Evolutionary conservation across 352 stramenopile species (phyloP).

Genomic region (Globisporangium irregulare): DNA sequence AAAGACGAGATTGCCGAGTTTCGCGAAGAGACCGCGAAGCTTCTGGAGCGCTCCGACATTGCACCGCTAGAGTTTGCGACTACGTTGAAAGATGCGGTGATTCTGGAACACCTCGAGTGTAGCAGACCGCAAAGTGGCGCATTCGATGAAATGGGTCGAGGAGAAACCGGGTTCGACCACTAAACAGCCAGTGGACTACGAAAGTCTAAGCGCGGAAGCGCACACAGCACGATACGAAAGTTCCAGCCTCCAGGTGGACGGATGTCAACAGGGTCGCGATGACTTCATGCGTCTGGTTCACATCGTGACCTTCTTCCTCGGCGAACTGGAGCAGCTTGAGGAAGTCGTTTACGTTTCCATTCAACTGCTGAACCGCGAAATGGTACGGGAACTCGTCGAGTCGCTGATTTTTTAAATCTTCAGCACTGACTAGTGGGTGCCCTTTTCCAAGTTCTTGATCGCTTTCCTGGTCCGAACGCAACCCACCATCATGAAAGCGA

Average conservation of each 20-base stretch:
- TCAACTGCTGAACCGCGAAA: not conserved
- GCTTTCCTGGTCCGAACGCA: too few species aligned
- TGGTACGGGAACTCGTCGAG: too few species aligned
- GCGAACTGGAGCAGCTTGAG: not conserved
- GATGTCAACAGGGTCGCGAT: not conserved
- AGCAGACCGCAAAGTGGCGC: not conserved
- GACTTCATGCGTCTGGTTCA: not conserved
- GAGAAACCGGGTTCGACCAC: not conserved
- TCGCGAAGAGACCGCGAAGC: not conserved
- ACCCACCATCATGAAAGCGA: not conserved
- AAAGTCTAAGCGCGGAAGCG: not conserved
- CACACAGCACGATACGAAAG: not conserved
- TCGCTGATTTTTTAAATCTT: too few species aligned
- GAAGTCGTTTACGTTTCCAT: not conserved
- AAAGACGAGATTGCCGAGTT: not conserved
- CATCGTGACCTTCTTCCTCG: not conserved
- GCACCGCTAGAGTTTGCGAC: not conserved
- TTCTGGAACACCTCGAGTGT: not conserved
- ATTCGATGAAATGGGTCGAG: not conserved
- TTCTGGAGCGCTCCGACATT: not conserved
- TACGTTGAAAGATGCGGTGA: not conserved
- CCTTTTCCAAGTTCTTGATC: too few species aligned
- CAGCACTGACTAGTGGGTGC: too few species aligned
- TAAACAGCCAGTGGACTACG: not conserved
- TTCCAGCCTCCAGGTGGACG: not conserved